Percentiles rank a stretch among this genome's conserved stretches.
phyloP scores from a whole-genome alignment of 2,329 filamentous ascomycete species.

The Phoma sp. region DNA sequence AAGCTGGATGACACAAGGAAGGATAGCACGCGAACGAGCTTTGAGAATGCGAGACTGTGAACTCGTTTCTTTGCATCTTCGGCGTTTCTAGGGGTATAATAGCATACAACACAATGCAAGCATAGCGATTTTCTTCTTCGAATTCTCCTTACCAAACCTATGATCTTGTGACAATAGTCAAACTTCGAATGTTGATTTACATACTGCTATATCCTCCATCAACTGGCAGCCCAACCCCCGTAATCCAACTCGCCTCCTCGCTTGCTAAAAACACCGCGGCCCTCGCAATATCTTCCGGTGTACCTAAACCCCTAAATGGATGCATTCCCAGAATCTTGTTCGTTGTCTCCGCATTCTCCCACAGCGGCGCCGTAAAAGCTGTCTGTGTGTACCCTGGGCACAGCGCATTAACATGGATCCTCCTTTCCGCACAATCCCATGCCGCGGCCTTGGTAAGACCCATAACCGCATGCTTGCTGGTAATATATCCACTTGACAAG shows the following conservation, averaged over 20 bases:
- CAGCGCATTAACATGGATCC: conserved; percentile 62
- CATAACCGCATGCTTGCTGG: conserved; percentile 60
- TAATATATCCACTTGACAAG: conserved; percentile 47
- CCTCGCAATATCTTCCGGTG: conserved; percentile 42
- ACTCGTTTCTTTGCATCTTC: background rate
- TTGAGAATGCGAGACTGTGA: conserved; percentile 13
- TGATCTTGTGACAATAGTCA: background rate
- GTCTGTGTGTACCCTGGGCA: conserved; percentile 58
- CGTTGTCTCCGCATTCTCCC: conserved; percentile 15
- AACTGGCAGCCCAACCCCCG: conserved; percentile 54
- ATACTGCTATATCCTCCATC: conserved; percentile 55
- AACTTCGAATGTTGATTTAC: conserved; percentile 10
- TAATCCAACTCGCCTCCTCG: conserved; percentile 57
- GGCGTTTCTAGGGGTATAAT: conserved; percentile 5
- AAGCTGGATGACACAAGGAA: conserved; percentile 16
- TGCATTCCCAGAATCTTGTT: conserved; percentile 28
- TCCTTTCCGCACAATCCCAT: conserved; percentile 57
- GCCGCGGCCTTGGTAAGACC: conserved; percentile 60
- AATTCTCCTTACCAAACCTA: background rate
- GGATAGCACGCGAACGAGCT: conserved; percentile 21
- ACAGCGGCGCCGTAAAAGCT: conserved; percentile 34
- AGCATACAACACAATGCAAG: conserved; percentile 11
- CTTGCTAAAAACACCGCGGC: conserved; percentile 57
- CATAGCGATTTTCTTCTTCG: conserved; percentile 6
- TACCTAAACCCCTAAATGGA: conserved; percentile 42